Evolutionary conservation across 495 filamentous ascomycete genomes (phyloP), one percentile per base, ranked within the genome.

Genomic region (Penicillium bialowiezense): DNA sequence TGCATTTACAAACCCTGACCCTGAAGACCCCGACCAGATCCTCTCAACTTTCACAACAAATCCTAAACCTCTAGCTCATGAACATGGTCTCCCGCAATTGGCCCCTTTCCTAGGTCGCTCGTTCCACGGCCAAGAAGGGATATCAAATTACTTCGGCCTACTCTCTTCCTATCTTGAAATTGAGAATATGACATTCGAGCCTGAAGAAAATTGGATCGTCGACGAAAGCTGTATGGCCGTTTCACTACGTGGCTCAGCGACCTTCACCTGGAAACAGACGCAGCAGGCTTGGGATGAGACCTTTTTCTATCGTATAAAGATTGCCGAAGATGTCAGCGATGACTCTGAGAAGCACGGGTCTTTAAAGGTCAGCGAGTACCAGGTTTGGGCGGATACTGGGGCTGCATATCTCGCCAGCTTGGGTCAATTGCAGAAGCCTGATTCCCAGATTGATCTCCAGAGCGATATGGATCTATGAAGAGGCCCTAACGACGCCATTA

Each of bases 331-430:
- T 29, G 43, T 39, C 4, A 48, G 49, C 10, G 38, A 19, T 12
- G 59, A 55, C 17, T 50, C 4, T 0, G 49, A 20, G 10, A 55
- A 43, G 5, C 41, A 32, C 14, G 54, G 58, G 18, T 41, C 47
- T 41, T 39, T 65, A 13, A 78, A 72, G 56, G 67, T 85, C 9
- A 51, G 50, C 18, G 71, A 67, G 48, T 86, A 82, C 64, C 68
- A 76, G 50, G 68, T 85, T 29, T 86, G 83, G 83, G 83, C 79
- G 21, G 83, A 86, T 71, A 78, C 79, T 3, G 83, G 82, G 9
- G 82, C 82, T 21, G 80, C 78, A 17, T 83, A 80, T 70, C 64
- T 85, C 47, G 82, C 82, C 15, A 64, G 71, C 32, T 47, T 56
- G 28, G 82, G 81, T 41, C 45, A 60, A 51, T 65, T 82, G 54